These are phyloP conservation scores for Naegleria gruberi DNA, from an alignment of 208 protist species.

Conservation along the genomic window DNA sequence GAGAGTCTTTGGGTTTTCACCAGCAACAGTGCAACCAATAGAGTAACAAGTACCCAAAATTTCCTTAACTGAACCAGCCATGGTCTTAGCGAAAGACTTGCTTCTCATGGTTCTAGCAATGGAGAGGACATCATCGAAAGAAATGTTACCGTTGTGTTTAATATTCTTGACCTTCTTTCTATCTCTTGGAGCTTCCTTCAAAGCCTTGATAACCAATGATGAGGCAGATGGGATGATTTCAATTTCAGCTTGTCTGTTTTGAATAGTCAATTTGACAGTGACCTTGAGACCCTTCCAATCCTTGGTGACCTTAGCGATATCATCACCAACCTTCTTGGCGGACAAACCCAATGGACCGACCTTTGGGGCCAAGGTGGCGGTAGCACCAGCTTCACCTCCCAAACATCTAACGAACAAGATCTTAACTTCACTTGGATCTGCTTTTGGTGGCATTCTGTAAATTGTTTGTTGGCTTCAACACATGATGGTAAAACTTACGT, in stretches of 20 bases:
- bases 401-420: constrained; percentile 90
- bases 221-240: constrained; percentile 86
- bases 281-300: constrained; percentile 98
- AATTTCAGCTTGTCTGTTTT: constrained; percentile 95
- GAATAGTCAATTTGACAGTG: constrained; percentile 93
- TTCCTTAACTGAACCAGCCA: constrained; percentile 93
- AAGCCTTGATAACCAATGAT: constrained; percentile 91
- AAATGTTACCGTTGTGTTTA: constrained; percentile 96
- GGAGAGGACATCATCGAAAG: constrained; percentile 90
- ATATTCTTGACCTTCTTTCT: constrained; percentile 99
- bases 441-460: constrained; percentile 91
- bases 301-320: constrained; percentile 96
- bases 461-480: neutral
- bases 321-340: constrained; percentile 99
- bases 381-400: constrained; percentile 94
- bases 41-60: constrained; percentile 95
- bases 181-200: constrained; percentile 97
- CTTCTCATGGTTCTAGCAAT: constrained; percentile 88
- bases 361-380: constrained; percentile 96
- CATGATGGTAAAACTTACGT: neutral
- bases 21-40: constrained; percentile 96
- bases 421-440: constrained; percentile 90
- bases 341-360: constrained; percentile 98
- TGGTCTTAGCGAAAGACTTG: constrained; percentile 83
- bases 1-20: constrained; percentile 78